phyloP scores from a whole-genome alignment of 352 stramenopile genomes.

The Lagenidium sp. region DNA sequence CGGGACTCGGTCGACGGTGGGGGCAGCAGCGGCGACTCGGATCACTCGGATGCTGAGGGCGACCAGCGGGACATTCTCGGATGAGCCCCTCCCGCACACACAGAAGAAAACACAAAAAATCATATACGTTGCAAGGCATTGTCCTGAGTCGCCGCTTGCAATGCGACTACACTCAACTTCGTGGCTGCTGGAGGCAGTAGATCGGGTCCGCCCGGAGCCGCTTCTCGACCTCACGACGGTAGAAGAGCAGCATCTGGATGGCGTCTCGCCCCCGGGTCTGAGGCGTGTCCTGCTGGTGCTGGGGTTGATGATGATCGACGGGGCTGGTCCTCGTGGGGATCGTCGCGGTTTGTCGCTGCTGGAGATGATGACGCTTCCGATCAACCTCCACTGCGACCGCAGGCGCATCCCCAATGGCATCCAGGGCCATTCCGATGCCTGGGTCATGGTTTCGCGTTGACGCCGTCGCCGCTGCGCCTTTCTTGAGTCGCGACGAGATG shows the following conservation, averaged over 20 bases:
- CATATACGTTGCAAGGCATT: not conserved
- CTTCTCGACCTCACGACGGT: constrained; percentile 54
- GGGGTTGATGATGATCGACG: constrained; percentile 7
- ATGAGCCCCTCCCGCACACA: too few species aligned
- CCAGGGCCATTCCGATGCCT: too few species aligned
- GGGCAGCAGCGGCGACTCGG: constrained; percentile 16
- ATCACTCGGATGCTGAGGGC: constrained; percentile 12
- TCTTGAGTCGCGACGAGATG: constrained; percentile 44
- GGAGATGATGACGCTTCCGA: constrained; percentile 10
- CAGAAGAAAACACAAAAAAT: too few species aligned
- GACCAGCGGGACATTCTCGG: constrained; percentile 27
- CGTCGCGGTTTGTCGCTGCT: constrained; percentile 3
- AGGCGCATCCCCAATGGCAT: too few species aligned
- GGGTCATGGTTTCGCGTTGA: not conserved
- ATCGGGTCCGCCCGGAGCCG: constrained; percentile 23
- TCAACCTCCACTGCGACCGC: constrained; percentile 4
- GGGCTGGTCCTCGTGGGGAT: too few species aligned
- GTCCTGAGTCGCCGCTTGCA: constrained; percentile 7
- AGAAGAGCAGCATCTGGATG: constrained; percentile 54
- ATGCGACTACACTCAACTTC: too few species aligned
- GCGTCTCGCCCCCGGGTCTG: constrained; percentile 32
- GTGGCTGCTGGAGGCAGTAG: too few species aligned
- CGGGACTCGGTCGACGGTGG: constrained; percentile 11
- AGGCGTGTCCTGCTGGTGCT: not conserved
- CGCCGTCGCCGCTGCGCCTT: not conserved